These are phyloP conservation scores for Hymenoscyphus fraxineus DNA, from an alignment of 2,329 filamentous ascomycete genomes.

Conservation along the genomic window DNA sequence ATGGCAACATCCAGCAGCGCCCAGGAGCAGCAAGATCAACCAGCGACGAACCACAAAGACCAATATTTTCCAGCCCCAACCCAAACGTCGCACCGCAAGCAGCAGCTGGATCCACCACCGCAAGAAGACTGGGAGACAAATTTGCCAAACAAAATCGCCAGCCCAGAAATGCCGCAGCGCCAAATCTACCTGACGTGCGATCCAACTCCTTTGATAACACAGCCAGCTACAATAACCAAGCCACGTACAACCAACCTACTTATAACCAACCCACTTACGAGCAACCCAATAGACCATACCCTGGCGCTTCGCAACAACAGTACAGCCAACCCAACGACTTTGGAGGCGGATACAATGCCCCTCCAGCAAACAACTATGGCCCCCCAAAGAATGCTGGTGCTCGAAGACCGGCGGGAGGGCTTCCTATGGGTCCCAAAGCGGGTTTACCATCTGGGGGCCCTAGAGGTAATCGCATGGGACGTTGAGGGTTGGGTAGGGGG, in stretches of 20 bases:
- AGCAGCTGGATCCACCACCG: too few species aligned
- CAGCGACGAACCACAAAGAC: neutral
- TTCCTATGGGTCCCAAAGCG: constrained; percentile 12
- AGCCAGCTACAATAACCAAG: neutral
- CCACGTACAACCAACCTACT: constrained; percentile 17
- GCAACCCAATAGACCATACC: constrained; percentile 37
- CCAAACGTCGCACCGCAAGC: too few species aligned
- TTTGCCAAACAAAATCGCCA: neutral
- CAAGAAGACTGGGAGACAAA: neutral
- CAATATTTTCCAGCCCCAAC: too few species aligned
- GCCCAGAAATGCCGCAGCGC: too few species aligned
- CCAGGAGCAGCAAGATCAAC: neutral
- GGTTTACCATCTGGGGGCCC: constrained; percentile 27
- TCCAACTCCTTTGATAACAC: too few species aligned
- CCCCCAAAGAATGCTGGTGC: constrained; percentile 30
- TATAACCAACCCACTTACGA: constrained; percentile 22
- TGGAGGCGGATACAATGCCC: constrained; percentile 36
- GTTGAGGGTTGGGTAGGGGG: neutral
- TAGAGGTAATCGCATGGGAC: constrained; percentile 21
- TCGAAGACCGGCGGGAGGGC: constrained; percentile 37
- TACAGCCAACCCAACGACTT: constrained; percentile 41
- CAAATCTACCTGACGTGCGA: neutral
- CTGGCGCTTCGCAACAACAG: constrained; percentile 48
- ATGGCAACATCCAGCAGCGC: too few species aligned
- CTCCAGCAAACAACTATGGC: neutral